Percentiles rank a stretch among this genome's conserved stretches.
These are phyloP conservation scores for Cornus florida DNA, from an alignment of 148 eudicot species.

Conservation along the genomic window DNA sequence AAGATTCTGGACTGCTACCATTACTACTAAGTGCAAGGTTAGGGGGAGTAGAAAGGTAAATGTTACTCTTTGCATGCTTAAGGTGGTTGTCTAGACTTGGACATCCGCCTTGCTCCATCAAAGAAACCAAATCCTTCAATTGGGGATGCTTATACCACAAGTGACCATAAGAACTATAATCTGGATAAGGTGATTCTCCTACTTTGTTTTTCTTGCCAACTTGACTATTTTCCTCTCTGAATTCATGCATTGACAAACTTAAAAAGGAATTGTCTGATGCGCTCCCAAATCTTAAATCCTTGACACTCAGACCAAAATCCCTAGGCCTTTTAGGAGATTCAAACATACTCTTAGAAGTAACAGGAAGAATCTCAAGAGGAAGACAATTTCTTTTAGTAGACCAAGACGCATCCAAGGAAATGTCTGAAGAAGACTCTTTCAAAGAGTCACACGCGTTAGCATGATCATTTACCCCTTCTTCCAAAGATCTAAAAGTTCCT, in stretches of 20 bases:
- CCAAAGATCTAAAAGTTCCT: slow-evolving; percentile 16
- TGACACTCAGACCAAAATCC: slow-evolving; percentile 11
- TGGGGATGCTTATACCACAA: slow-evolving; percentile 40
- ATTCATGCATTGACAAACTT: slow-evolving; percentile 46
- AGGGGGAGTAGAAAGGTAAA: slow-evolving; percentile 38
- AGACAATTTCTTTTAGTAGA: slow-evolving; percentile 11
- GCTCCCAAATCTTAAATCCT: slow-evolving; percentile 24
- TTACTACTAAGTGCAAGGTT: slow-evolving; percentile 24
- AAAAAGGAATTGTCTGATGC: slow-evolving; percentile 46
- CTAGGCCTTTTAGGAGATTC: slow-evolving; percentile 53
- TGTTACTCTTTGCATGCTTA: slow-evolving; percentile 16
- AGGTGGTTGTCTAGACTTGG: slow-evolving; percentile 15
- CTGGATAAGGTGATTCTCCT: slow-evolving; percentile 23
- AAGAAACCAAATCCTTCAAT: slow-evolving; percentile 15
- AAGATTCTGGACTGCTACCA: slow-evolving; percentile 57
- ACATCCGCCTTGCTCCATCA: slow-evolving; percentile 19
- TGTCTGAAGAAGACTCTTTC: slow-evolving; percentile 17
- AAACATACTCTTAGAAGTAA: slow-evolving; percentile 9
- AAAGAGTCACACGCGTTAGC: neutral
- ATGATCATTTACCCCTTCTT: slow-evolving; percentile 11
- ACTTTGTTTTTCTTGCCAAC: slow-evolving; percentile 41
- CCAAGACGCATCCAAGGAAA: slow-evolving; percentile 8
- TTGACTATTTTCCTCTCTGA: slow-evolving; percentile 27
- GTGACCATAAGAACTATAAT: slow-evolving; percentile 22
- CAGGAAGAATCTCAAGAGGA: slow-evolving; percentile 12